These are phyloP conservation scores for Aspergillus campestris DNA, from an alignment of 495 filamentous ascomycete genomes.

Conservation along the genomic window DNA sequence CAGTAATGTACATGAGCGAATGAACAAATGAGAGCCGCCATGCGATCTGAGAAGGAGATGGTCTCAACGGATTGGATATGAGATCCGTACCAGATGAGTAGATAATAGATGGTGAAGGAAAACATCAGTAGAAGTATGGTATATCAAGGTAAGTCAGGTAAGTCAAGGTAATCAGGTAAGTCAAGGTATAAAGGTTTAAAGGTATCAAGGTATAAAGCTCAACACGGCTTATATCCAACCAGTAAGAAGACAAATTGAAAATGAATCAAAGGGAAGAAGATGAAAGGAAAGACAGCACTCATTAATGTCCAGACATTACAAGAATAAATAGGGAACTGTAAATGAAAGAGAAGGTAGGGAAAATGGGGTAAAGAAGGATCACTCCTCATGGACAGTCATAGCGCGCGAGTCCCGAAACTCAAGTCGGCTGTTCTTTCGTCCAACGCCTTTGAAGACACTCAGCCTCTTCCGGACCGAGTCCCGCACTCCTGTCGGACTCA, in stretches of 20 bases:
- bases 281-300: background rate
- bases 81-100: too few relatives aligned
- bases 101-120: too few relatives aligned
- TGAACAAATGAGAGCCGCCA: too few relatives aligned
- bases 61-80: too few relatives aligned
- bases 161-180: too few relatives aligned
- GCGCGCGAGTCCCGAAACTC: slow-evolving; percentile 31
- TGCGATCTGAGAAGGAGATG: too few relatives aligned
- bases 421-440: slow-evolving; percentile 36
- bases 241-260: slow-evolving; percentile 1
- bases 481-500: slow-evolving; percentile 20
- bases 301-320: slow-evolving; percentile 22
- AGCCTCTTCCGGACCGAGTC: slow-evolving; percentile 42
- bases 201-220: background rate
- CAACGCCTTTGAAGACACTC: slow-evolving; percentile 38
- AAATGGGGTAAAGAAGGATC: slow-evolving; percentile 12
- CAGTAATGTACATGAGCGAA: too few relatives aligned
- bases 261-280: background rate
- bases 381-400: slow-evolving; percentile 31
- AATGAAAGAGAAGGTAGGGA: slow-evolving; percentile 8
- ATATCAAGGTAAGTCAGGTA: background rate
- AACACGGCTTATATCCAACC: background rate
- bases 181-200: background rate
- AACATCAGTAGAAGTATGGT: too few relatives aligned
- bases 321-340: slow-evolving; percentile 1